Evolutionary conservation across 1,139 yeast species (phyloP).

Genomic region (Candida gigantensis): DNA sequence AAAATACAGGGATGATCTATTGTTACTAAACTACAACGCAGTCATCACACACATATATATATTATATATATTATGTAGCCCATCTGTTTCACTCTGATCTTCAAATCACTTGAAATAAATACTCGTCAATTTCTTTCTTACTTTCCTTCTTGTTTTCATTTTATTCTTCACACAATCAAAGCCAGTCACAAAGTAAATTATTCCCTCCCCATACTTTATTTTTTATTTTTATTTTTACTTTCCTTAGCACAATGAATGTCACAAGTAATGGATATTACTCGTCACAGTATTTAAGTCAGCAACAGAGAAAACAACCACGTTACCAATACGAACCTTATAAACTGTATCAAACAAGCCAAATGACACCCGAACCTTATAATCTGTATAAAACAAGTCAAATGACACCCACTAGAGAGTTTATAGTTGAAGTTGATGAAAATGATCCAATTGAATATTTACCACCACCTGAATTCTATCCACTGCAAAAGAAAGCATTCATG

Average conservation of each 20-base stretch:
- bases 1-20: no score
- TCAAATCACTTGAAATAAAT: no score
- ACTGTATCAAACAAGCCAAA: background rate
- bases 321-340: conserved; percentile 5
- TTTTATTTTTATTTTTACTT: no score
- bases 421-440: conserved; percentile 4
- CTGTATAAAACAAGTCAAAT: background rate
- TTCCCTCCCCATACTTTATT: no score
- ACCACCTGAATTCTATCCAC: conserved; percentile 1
- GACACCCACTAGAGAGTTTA: conserved; percentile 2
- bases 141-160: no score
- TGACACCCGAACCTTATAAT: conserved; percentile 3
- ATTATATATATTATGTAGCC: no score
- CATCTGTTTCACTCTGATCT: no score
- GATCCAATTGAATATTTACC: conserved; percentile 1
- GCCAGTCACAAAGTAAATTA: no score
- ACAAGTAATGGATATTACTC: conserved; percentile 17
- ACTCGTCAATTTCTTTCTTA: no score
- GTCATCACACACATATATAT: no score
- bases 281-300: conserved; percentile 15
- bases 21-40: no score
- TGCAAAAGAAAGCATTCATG: conserved; percentile 9
- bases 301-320: conserved; percentile 9
- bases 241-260: conserved; percentile 13
- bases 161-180: no score